phyloP scores from a whole-genome alignment of 306 rosid species.

The Cucurbita argyrosperma region DNA sequence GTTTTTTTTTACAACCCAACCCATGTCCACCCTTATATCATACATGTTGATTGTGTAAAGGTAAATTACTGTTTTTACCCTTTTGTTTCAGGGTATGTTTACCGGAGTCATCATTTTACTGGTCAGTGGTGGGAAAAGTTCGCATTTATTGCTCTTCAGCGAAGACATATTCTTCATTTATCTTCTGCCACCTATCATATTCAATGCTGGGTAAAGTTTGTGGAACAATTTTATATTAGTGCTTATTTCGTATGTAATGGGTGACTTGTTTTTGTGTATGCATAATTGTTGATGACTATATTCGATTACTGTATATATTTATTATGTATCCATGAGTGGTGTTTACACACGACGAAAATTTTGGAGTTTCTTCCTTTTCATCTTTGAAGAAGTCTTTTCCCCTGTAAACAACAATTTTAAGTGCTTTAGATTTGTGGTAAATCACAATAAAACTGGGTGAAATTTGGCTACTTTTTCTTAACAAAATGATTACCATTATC shows the following conservation, averaged over 20 bases:
- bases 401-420: background rate
- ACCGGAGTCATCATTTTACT: slow-evolving; percentile 69
- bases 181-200: slow-evolving; percentile 92
- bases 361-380: background rate
- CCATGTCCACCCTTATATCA: no score
- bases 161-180: slow-evolving; percentile 93
- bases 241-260: background rate
- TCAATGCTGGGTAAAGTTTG: slow-evolving; percentile 76
- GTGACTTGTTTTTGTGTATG: background rate
- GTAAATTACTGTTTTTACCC: slow-evolving; percentile 5
- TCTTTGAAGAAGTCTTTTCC: background rate
- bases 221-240: background rate
- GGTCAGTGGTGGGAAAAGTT: slow-evolving; percentile 66
- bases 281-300: background rate
- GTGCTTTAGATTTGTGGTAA: background rate
- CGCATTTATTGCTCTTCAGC: slow-evolving; percentile 81
- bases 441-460: background rate
- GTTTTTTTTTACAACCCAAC: background rate
- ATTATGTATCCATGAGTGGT: background rate
- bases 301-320: background rate
- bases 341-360: background rate
- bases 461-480: background rate
- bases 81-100: slow-evolving; percentile 55
- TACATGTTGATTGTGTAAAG: background rate
- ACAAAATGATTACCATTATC: background rate